Evolutionary conservation across 1,139 yeast genomes (phyloP), one percentile per base, ranked within the genome.

Genomic region (Candida sojae): DNA sequence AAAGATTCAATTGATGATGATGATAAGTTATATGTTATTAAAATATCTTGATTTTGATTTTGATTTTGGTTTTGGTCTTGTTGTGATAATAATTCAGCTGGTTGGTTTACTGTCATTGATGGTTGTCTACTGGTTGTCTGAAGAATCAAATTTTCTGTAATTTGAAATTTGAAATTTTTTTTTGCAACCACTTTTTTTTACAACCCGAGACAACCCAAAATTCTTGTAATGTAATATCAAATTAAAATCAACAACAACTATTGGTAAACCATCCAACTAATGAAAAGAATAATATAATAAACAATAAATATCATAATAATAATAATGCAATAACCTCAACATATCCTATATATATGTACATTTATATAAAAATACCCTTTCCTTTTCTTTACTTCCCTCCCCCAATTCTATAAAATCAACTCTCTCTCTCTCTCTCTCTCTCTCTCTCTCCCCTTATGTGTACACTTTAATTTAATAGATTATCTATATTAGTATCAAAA

Each of bases 401-500:
- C 21, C 29, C 2, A 26, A 26, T 8, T 26, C 29, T 26, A 26
- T 26, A 26, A 26, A 26, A 17, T 17, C 21, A 17, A 17, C 21
- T 17, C 21, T 17, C 21, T 17, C 21, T 17, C 21, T 17, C 21
- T 17, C 3, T 3, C 21, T 17, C 21, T 17, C 21, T 17, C 21
- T 17, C 21, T 17, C 21, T 17, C 21, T 17, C 21, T 3, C 2
- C 3, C 21, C 21, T 17, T 17, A 17, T 17, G 3, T 17, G 21
- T 17, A 17, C 5, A 21, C 5, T 29, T 29, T 36, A 43, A 33
- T 52, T 55, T 31, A 52, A 47, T 29, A 56, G 46, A 38, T 49
- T 48, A 31, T 57, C 59, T 11, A 55, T 50, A 29, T 50, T 48
- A 13, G 43, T 48, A 31, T 58, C 60, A 42, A 48, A 57, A 34